Evolutionary conservation across 208 protist genomes (phyloP), one percentile per base, ranked within the genome.

Genomic region (Crithidia thermophila): DNA sequence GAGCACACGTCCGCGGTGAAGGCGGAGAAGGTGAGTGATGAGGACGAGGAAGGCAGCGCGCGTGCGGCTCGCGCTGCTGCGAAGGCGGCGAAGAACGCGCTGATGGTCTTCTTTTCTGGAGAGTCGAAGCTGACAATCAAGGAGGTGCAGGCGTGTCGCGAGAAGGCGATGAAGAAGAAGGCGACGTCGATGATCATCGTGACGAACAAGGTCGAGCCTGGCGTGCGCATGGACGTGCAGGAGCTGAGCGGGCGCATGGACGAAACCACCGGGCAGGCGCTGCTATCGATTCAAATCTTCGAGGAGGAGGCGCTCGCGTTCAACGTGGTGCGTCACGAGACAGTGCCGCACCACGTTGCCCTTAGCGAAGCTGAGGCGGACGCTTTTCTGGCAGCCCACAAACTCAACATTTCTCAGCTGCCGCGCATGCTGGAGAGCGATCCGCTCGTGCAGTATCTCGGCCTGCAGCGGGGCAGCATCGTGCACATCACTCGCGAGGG

Each of bases 371-470:
- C 67, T 6, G 83, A 97, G 70, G 92, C 94, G 25, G 67, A 84
- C n/a, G 55, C 25, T 8, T 88, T 99, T 33, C 77, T 98, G 28
- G 62, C 79, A 30, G 69, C 72, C 36, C 88, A 91, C 43, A 88
- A 95, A 51, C 66, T 99, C 20, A 93, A 82, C 46, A 84, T 99
- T 30, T 81, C 91, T 10, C 97, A 99, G 86, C 88, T 99, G 25
- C 98, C 98, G 0, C 87, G 97, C 43, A 99, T 99, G 49, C 84
- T 95, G 60, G 72, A 77, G n/a, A 83, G 57, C 16, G 98, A 99
- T 75, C 98, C 98, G 25, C 87, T 99, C 43, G 91, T 95, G 50
- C 82, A 88, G 27, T 99, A 99, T 73, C 95, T 98, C 33, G 98
- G 98, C 30, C 72, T 99, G 42, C 37, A 56, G 23, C 74, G 81